These are phyloP conservation scores for Saturnispora mendoncae DNA, from an alignment of 805 yeast species.

Conservation along the genomic window DNA sequence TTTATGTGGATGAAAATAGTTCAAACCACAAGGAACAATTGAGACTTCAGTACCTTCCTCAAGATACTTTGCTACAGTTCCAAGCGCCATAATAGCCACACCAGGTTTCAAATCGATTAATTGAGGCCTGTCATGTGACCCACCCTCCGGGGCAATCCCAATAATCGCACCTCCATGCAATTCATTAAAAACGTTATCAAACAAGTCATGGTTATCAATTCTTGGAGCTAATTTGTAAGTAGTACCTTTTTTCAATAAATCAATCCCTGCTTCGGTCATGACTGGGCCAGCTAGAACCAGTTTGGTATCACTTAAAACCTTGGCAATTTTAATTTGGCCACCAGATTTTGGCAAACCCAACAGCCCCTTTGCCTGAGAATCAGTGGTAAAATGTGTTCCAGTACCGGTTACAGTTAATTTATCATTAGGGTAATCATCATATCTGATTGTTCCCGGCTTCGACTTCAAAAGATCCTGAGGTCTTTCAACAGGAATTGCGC, in stretches of 20 bases:
- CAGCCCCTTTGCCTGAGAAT: constrained; percentile 58
- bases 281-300: constrained; percentile 62
- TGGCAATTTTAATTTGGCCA: constrained; percentile 66
- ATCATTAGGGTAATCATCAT: constrained; percentile 40
- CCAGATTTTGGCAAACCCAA: constrained; percentile 68
- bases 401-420: constrained; percentile 53
- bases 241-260: constrained; percentile 43
- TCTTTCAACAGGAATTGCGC: constrained; percentile 85
- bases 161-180: constrained; percentile 63
- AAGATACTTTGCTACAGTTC: constrained; percentile 67
- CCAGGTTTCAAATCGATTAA: constrained; percentile 92
- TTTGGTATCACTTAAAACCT: constrained; percentile 63
- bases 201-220: constrained; percentile 75
- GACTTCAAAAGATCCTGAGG: constrained; percentile 71
- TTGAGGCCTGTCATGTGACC: constrained; percentile 94
- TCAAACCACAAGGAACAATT: constrained; percentile 94
- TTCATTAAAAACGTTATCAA: constrained; percentile 72
- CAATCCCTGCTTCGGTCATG: constrained; percentile 39
- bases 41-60: constrained; percentile 50
- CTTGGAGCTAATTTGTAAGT: constrained; percentile 63
- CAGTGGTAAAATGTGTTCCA: constrained; percentile 57
- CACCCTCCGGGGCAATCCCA: constrained; percentile 97
- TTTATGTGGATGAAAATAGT: constrained; percentile 91
- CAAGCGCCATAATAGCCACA: constrained; percentile 95
- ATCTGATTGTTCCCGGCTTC: constrained; percentile 51